Base-by-base conservation (phyloP, 306 rosid genomes). In the Crotalaria pallida region DNA sequence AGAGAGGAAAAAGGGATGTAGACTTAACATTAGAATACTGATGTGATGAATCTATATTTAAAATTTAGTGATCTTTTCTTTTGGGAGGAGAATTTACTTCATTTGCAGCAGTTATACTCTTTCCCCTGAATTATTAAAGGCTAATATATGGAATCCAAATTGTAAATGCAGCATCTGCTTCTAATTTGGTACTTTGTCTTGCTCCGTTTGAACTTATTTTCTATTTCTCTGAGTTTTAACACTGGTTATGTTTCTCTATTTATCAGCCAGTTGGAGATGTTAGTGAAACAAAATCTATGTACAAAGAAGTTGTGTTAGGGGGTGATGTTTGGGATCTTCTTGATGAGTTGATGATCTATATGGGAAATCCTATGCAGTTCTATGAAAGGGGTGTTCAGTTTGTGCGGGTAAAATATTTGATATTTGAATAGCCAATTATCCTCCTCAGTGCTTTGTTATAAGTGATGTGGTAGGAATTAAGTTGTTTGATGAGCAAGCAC, bases 291-390 rank as follows among this genome's bases (percentile, higher is more conserved):
- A 87, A 88, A 71, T 88, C 97, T 18, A 90, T 94, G 97, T 73
- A 79, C 71, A 94, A 94, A 77, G 98, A 94, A 70, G 96, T 94
- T 52, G 95, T 94, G 55, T 78, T 94, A 69, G 98, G 98, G 47
- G 98, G 97, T 76, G 98, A 94, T 69, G 97, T 90, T 55, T 94
- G 98, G 98, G 96, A 90, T 74, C 96, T 94, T 81, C 98, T 94
- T 45, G 96, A 94, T 21, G 98, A 94, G 83, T 79, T 94, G 70
- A 90, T 90, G 98, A 87, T 88, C 79, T 94, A 94, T 77, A 94
- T 90, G 97, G 88, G 88, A 76, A 94, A 94, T 81, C 98, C 98
- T 69, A 94, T 94, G 98, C 94, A 88, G 76, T 90, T 85, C 84
- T 94, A 81, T 67, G 97, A 94, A 80, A 87, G 75, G 80, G 95